Evolutionary conservation across 129 eudicot genomes (phyloP).

Genomic region (Saposhnikovia divaricata): DNA sequence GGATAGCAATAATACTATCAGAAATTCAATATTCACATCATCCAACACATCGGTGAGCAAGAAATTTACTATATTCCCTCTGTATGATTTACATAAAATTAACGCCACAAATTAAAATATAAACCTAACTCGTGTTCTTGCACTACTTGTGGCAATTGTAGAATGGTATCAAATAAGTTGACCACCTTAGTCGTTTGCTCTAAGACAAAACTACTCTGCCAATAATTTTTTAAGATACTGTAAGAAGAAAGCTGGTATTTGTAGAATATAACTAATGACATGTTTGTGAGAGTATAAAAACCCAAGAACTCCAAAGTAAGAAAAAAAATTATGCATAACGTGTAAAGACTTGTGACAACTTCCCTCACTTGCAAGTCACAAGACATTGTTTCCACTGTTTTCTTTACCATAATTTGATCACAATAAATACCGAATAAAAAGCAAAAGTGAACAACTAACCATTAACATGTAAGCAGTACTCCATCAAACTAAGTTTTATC

Average conservation of each 20-base stretch:
- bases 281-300: not conserved
- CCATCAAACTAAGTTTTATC: not conserved
- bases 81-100: not conserved
- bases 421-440: no score
- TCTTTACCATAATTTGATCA: not conserved
- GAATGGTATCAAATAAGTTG: not conserved
- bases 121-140: not conserved
- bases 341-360: not conserved
- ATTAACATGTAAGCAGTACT: not conserved
- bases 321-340: not conserved
- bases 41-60: not conserved
- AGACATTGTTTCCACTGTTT: not conserved
- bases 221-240: not conserved
- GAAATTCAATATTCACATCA: not conserved
- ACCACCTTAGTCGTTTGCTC: not conserved
- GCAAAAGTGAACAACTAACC: not conserved
- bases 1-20: not conserved
- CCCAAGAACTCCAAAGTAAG: not conserved
- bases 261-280: not conserved
- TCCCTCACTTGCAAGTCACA: not conserved
- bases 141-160: not conserved
- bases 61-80: not conserved
- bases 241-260: not conserved
- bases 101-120: not conserved
- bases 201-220: not conserved